phyloP scores from a whole-genome alignment of 1,139 yeast genomes.

The Nadsonia starkeyi-henricii region DNA sequence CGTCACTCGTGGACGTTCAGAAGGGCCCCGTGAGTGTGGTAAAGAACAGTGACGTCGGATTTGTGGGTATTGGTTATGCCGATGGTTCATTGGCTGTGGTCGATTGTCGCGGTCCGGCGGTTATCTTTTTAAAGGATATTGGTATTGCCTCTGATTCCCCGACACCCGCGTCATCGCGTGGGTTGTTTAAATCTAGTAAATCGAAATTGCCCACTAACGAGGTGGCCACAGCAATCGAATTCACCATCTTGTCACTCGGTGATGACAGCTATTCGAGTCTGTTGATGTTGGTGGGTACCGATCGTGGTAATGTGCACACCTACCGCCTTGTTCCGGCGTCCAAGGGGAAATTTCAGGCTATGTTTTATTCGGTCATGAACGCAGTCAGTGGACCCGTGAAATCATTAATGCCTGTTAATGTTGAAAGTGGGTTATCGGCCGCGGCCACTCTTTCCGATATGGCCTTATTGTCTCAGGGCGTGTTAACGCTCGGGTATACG shows the following conservation, averaged over 20 bases:
- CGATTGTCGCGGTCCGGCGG: constrained; percentile 78
- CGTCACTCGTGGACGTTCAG: constrained; percentile 34
- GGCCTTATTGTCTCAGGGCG: constrained; percentile 48
- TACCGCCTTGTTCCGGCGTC: constrained; percentile 48
- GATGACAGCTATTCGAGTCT: constrained; percentile 61
- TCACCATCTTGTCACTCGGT: constrained; percentile 51
- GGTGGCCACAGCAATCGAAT: constrained; percentile 49
- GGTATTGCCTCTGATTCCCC: neutral
- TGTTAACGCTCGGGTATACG: constrained; percentile 47
- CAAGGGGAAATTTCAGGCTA: neutral
- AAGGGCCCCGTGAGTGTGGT: constrained; percentile 41
- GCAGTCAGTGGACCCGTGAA: constrained; percentile 27
- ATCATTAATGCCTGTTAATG: constrained; percentile 44
- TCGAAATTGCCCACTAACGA: constrained; percentile 11
- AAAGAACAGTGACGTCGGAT: constrained; percentile 63
- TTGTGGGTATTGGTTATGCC: constrained; percentile 69
- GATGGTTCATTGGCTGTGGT: constrained; percentile 64
- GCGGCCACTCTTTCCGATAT: constrained; percentile 49
- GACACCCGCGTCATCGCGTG: constrained; percentile 1
- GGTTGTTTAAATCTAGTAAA: neutral
- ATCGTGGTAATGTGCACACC: constrained; percentile 55
- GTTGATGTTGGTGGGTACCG: constrained; percentile 64
- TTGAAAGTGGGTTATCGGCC: constrained; percentile 44
- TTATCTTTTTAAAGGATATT: constrained; percentile 42
- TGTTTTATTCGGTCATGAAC: neutral